These are phyloP conservation scores for Macrocystidia cucumis DNA, from an alignment of 1,284 basidiomycete genomes.

Conservation along the genomic window DNA sequence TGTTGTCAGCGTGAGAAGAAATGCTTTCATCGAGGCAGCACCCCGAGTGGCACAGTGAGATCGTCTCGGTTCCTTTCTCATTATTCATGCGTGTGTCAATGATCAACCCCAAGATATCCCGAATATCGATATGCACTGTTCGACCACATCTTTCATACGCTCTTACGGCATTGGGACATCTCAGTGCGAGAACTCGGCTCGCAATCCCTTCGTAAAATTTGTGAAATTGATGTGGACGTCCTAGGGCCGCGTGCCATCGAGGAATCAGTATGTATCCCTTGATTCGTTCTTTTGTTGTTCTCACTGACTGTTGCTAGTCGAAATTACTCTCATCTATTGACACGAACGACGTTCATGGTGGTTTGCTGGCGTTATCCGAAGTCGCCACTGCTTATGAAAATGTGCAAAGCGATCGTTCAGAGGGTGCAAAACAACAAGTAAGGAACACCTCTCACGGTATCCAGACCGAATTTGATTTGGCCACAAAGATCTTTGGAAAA, in stretches of 20 bases:
- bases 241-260: conserved; percentile 43
- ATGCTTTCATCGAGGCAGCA: conserved; percentile 80
- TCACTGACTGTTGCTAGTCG: conserved; percentile 32
- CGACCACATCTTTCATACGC: conserved; percentile 69
- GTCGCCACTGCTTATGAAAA: conserved; percentile 49
- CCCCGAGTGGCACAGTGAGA: conserved; percentile 81
- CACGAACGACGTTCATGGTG: conserved; percentile 72
- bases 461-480: not conserved
- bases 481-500: conserved; percentile 49
- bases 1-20: conserved; percentile 80
- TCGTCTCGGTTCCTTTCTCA: conserved; percentile 12
- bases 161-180: conserved; percentile 86
- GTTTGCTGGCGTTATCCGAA: conserved; percentile 68
- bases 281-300: conserved; percentile 5
- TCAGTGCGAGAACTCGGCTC: conserved; percentile 79
- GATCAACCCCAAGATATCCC: conserved; percentile 35
- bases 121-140: conserved; percentile 72
- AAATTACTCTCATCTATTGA: conserved; percentile 61
- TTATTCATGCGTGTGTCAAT: conserved; percentile 8
- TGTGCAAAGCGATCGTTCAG: conserved; percentile 16
- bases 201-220: conserved; percentile 65
- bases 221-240: conserved; percentile 47
- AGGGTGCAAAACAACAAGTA: conserved; percentile 20
- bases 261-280: conserved; percentile 34
- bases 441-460: conserved; percentile 2